Base-by-base conservation (phyloP, 768 basidiomycete genomes). In the Boletellus sp. region DNA sequence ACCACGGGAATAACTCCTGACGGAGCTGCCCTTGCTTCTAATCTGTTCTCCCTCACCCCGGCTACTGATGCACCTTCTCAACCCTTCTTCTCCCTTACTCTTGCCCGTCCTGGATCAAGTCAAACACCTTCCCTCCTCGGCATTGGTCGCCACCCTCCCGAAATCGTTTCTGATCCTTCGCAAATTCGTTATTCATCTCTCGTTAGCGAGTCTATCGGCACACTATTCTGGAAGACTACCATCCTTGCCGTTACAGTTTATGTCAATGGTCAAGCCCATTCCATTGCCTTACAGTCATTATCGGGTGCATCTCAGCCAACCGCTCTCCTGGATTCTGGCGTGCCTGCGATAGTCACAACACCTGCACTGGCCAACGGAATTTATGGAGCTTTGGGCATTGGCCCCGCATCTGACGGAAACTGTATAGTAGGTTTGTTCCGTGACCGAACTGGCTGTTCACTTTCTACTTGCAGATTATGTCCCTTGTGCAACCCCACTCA, bases 321-420 rank as follows among this genome's bases (percentile, higher is more conserved):
- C 38, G 87, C 85, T 4, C 75, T 88, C n/a, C 60, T 90, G 31
- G 89, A 91, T 62, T 79, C 83, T 0, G 89, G 89, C 0, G 74
- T 81, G 0, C 85, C 88, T 0, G 49, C 76, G 13, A 89, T 91
- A 43, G 62, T 91, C 1, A 78, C 86, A 6, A 80, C 82, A 0
- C 67, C 71, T 4, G 46, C 58, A 3, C 72, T 91, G 17, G 85
- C 88, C 15, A 84, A 91, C 55, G 87, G 75, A 6, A 85, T 90
- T 17, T 91, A 90, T 51, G 88, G 88, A 9, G 84, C 87, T 4
- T 68, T 88, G 45, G 85, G 82, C 1, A 70, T 90, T 23, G 58
- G 64, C 19, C 84, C 86, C 8, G 77, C 71, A 0, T 48, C 70
- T 2, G 83, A 87, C 53, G 84, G 86, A 17, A 72, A 77, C 42